Base-by-base conservation (phyloP, 1,284 basidiomycete species). In the Coniferiporia weirii region DNA sequence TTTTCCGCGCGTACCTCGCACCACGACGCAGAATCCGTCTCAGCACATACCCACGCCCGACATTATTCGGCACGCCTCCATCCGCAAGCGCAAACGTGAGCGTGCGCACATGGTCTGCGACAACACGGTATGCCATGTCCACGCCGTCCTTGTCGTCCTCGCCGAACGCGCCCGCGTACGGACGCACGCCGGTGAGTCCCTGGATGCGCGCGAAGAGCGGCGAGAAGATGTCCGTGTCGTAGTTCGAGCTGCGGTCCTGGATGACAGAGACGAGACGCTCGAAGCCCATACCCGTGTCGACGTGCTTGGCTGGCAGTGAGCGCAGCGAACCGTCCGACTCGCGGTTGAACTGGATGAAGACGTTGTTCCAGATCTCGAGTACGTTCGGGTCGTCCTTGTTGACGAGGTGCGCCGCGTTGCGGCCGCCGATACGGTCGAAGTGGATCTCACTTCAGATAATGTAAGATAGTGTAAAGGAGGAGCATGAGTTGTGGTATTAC, bases 311-410 rank as follows among this genome's bases (percentile, higher is more conserved):
- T 22, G 97, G 96, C 17, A 99, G 82, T 1, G 84, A 65, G 60
- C 84, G 86, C 15, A 99, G 81, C 15, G 85, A 84, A 55, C 91
- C 91, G 63, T 95, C 90, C 45, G 87, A 82, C 74, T 98, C 96
- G 45, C 96, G 90, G 74, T 99, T 99, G 79, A 91, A 99, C 69
- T 98, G 95, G 70, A 99, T 98, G 74, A 98, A 99, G 60, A 99
- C 96, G 73, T 97, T 97, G 79, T 99, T 99, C 96, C 96, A 99
- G 68, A 99, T 95, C 75, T 99, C 97, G 62, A 99, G 82, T 4
- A 99, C 96, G 66, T 95, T 85, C 4, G 96, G 93, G 70, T 99
- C 95, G 71, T 98, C 94, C 68, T 88, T 81, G 74, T 98, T 98
- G 68, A 99, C 95, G 55, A 97, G 85, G 68, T 89, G 79, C 4